Conservation (phyloP, 164 flowering plant genomes). For the Macadamia integrifolia region DNA sequence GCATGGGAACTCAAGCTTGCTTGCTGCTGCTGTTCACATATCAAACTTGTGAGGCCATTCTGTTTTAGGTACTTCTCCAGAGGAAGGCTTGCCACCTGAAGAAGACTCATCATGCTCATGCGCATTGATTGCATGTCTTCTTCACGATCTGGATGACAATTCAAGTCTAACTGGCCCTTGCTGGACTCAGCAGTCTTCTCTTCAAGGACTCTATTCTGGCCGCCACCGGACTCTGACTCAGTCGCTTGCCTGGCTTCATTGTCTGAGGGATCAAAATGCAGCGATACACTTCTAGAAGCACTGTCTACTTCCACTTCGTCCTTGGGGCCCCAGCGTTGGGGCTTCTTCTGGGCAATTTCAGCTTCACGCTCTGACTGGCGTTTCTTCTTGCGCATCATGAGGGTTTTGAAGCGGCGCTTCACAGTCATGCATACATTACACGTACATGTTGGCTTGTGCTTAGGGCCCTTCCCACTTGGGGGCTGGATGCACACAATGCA, state of each 20-base stretch:
- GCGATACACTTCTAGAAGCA: constrained; percentile 18
- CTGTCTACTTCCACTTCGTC: constrained; percentile 58
- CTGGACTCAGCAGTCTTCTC: constrained; percentile 25
- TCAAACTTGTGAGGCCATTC: constrained; percentile 67
- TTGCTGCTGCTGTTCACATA: constrained; percentile 47
- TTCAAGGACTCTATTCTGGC: constrained; percentile 20
- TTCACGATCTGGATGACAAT: constrained; percentile 58
- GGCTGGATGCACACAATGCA: constrained; percentile 99
- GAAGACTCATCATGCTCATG: constrained; percentile 67
- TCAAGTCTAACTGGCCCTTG: constrained; percentile 57
- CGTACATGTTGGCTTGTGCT: constrained; percentile 69
- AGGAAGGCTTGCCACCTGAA: constrained; percentile 66
- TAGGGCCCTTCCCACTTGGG: constrained; percentile 90
- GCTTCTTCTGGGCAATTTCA: constrained; percentile 54
- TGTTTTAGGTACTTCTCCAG: constrained; percentile 70
- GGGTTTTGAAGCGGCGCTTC: constrained; percentile 58
- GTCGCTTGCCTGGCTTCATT: constrained; percentile 25
- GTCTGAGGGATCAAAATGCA: constrained; percentile 27
- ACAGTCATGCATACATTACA: constrained; percentile 67
- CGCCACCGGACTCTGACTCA: constrained; percentile 25
- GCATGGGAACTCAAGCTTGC: constrained; percentile 35
- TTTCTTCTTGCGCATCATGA: constrained; percentile 65
- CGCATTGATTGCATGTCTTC: constrained; percentile 31
- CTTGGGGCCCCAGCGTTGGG: constrained; percentile 25
- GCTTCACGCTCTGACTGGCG: constrained; percentile 74